These are phyloP conservation scores for Metarhizium robertsii DNA, from an alignment of 2,329 filamentous ascomycete genomes.

Conservation along the genomic window DNA sequence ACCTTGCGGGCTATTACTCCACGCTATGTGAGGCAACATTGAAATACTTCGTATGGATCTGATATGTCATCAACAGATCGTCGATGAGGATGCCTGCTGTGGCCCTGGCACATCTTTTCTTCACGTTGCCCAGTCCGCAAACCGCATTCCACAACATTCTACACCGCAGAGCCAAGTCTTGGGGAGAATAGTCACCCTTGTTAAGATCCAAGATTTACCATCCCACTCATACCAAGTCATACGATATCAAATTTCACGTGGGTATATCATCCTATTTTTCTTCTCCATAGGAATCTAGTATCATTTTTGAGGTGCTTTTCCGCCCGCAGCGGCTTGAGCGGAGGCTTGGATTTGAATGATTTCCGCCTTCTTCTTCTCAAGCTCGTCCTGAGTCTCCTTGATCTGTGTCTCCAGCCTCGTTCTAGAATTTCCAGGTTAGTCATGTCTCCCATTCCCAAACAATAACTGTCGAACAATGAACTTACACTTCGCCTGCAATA, in stretches of 20 bases:
- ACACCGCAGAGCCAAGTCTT: too few species aligned
- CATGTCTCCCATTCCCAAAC: background rate
- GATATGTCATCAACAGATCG: too few species aligned
- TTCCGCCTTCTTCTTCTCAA: constrained; percentile 50
- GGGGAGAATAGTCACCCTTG: background rate
- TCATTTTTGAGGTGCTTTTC: constrained; percentile 20
- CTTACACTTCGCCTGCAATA: constrained; percentile 88
- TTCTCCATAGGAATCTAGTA: constrained; percentile 3
- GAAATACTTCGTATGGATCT: too few species aligned
- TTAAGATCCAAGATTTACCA: background rate
- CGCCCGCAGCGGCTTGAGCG: constrained; percentile 32
- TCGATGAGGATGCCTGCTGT: too few species aligned
- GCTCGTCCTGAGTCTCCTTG: constrained; percentile 44
- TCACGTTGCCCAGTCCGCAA: too few species aligned
- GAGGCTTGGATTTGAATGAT: constrained; percentile 47
- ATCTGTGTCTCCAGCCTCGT: constrained; percentile 40
- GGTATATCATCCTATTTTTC: background rate
- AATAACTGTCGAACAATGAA: constrained; percentile 2
- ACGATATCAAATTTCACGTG: background rate
- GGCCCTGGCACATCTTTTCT: too few species aligned
- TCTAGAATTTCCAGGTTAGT: constrained; percentile 15
- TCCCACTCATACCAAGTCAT: background rate
- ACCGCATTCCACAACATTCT: too few species aligned
- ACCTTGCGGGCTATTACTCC: too few species aligned
- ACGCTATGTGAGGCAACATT: too few species aligned